Evolutionary conservation across 495 filamentous ascomycete genomes (phyloP), one percentile per base, ranked within the genome.

Genomic region (Annulohypoxylon bovei): DNA sequence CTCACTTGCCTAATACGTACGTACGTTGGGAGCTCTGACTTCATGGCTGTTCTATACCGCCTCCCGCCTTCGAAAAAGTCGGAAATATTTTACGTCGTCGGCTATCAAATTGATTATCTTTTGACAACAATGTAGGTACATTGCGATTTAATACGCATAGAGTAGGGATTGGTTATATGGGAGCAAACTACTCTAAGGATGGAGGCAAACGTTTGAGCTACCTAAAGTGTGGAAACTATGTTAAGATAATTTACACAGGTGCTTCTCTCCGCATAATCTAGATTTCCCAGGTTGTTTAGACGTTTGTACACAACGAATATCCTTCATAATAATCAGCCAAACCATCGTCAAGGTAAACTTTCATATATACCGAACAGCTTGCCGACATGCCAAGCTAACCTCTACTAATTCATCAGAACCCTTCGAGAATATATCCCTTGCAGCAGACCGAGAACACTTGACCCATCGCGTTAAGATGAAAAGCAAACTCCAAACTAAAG

Each of bases 381-480:
- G n/a, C n/a, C n/a, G 18, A 23, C 7, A 55, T 18, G 49, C 22
- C 54, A 30, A 39, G 16, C 32, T n/a, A 12, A 56, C 18, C 22
- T 46, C 16, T 16, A 49, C 22, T 20, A 49, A 23, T 14, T 14
- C 37, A 20, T 25, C 4, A 18, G 25, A 30, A 28, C 23, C 6
- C n/a, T 60, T 60, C 56, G 25, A 30, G 11, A 47, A 60, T 23
- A 6, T 4, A 11, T 39, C 62, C 62, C 62, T 65, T 65, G 37
- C 62, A 37, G 32, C 27, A 27, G 8, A 37, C 50, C 22, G 16
- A 30, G 4, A 28, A 37, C 62, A 56, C 52, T 56, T 56, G 35
- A 56, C 28, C 20, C 25, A 47, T 47, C 28, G 14, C 12, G 28
- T 25, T 40, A 32, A 27, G 18, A 25, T n/a, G 3, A 65, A 46